Percentiles rank a stretch among this genome's conserved stretches.
Conservation (phyloP, 495 filamentous ascomycete species). For the Penicillium desertorum region DNA sequence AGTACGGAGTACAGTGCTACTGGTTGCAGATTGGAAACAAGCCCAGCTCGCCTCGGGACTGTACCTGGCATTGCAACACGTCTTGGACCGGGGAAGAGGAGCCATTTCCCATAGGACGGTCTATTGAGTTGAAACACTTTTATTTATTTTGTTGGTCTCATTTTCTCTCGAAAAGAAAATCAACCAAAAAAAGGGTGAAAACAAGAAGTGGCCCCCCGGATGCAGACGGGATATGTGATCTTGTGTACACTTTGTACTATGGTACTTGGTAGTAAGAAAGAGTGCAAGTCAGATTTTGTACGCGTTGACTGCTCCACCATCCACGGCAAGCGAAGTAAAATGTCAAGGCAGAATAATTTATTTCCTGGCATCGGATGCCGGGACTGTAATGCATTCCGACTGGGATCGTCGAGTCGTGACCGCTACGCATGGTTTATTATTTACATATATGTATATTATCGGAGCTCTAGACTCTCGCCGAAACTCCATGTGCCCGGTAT, state of each 20-base stretch:
- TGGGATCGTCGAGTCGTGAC: conserved; percentile 4
- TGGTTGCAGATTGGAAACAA: conserved; percentile 20
- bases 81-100: background rate
- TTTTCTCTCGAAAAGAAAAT: background rate
- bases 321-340: background rate
- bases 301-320: conserved; percentile 26
- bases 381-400: background rate
- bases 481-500: background rate
- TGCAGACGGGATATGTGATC: conserved; percentile 25
- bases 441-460: background rate
- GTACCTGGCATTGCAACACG: conserved; percentile 24
- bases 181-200: background rate
- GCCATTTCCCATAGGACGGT: conserved; percentile 13
- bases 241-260: background rate
- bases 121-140: background rate
- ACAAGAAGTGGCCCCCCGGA: conserved; percentile 26
- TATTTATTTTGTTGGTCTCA: background rate
- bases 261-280: background rate
- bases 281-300: conserved; percentile 4
- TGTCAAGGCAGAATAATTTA: conserved; percentile 8
- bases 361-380: conserved; percentile 1
- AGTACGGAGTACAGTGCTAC: background rate
- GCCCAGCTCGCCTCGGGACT: conserved; percentile 19
- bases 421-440: background rate
- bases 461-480: background rate